phyloP scores from a whole-genome alignment of 2,329 filamentous ascomycete genomes.

The Fusarium sambucinum region DNA sequence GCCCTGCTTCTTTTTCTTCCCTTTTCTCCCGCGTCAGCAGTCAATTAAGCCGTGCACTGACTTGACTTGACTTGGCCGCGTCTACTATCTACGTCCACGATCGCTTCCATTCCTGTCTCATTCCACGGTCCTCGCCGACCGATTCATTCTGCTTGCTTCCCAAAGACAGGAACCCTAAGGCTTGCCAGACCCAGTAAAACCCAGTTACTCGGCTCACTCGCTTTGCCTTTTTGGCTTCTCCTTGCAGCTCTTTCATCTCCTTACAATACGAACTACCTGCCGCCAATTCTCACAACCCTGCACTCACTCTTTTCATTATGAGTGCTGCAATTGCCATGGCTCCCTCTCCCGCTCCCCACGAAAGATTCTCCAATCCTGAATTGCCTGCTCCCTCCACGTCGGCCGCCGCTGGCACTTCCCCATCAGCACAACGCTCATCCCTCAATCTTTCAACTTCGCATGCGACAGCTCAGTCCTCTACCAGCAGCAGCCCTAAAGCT shows the following conservation, averaged over 20 bases:
- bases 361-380: conserved; percentile 69
- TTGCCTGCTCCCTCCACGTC: conserved; percentile 56
- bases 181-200: conserved; percentile 43
- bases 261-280: conserved; percentile 36
- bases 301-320: conserved; percentile 61
- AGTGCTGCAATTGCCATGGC: conserved; percentile 77
- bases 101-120: conserved; percentile 43
- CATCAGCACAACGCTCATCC: conserved; percentile 59
- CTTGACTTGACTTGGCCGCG: conserved; percentile 34
- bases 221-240: conserved; percentile 27
- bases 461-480: conserved; percentile 61
- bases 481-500: conserved; percentile 67
- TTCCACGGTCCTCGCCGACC: conserved; percentile 35
- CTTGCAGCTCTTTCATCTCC: conserved; percentile 38
- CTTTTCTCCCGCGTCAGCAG: conserved; percentile 15
- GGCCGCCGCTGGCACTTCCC: conserved; percentile 55
- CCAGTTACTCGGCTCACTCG: conserved; percentile 39
- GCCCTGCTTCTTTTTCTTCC: conserved; percentile 20
- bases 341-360: conserved; percentile 75
- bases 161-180: conserved; percentile 40
- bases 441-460: conserved; percentile 55
- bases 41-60: conserved; percentile 26
- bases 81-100: conserved; percentile 25
- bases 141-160: conserved; percentile 24
- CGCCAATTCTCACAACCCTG: conserved; percentile 35